phyloP scores from a whole-genome alignment of 73 alveolate genomes.

The Breviolum minutum region DNA sequence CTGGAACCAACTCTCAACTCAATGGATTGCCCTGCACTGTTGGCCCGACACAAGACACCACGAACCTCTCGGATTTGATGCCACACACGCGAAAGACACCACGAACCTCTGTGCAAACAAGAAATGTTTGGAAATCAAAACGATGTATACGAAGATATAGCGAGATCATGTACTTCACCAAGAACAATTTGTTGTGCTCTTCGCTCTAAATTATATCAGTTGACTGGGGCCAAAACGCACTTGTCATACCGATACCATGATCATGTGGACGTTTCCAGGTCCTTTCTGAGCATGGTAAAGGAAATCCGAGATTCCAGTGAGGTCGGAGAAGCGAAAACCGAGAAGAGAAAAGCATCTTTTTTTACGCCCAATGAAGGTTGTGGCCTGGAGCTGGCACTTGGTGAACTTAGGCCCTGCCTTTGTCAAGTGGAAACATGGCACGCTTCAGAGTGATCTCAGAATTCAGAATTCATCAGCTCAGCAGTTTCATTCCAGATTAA shows the following conservation, averaged over 20 bases:
- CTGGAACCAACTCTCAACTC: not conserved
- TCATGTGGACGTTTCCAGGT: not conserved
- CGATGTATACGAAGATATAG: not conserved
- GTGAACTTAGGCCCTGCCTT: not conserved
- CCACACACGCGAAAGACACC: not conserved
- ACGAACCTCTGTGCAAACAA: not conserved
- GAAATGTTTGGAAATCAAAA: not conserved
- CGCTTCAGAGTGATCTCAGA: too few relatives aligned
- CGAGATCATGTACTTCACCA: not conserved
- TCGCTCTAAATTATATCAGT: too few relatives aligned
- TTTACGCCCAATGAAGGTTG: not conserved
- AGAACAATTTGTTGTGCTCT: too few relatives aligned
- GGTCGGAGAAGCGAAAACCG: not conserved
- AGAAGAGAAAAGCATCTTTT: not conserved
- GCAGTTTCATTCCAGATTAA: not conserved
- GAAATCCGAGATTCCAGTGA: too few relatives aligned
- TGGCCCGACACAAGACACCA: not conserved
- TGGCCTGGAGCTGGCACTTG: conserved; percentile 35
- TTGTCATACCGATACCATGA: not conserved
- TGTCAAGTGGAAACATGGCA: not conserved
- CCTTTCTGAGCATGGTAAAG: not conserved
- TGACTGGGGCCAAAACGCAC: not conserved
- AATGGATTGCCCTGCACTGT: too few relatives aligned
- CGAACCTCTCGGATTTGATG: not conserved
- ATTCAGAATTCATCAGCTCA: not conserved